Base-by-base conservation (phyloP, 129 eudicot genomes). In the Arctium lappa region DNA sequence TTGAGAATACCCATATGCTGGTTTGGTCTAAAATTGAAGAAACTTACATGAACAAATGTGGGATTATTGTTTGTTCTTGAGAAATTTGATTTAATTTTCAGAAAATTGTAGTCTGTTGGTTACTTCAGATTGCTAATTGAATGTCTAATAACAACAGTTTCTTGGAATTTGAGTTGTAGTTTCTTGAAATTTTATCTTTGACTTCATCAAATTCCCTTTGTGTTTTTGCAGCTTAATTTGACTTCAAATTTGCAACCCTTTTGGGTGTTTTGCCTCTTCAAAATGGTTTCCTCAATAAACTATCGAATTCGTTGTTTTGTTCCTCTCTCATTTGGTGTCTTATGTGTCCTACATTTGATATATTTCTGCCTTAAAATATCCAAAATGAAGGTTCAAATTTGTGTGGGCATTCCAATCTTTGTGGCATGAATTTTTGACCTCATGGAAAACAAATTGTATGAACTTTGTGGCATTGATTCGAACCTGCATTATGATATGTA, bases 1-100 rank as follows among this genome's bases (percentile, higher is more conserved):
- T 72, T 81, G 30, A 79, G 77, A 75, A 82, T 79, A 65, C 77
- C 79, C 78, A 72, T 77, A 76, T 44, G 75, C 71, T 87, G 38
- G 78, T 83, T 77, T 77, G 76, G 79, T 73, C 56, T 60, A 69
- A 76, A 79, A 74, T 18, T 34, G 42, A 73, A 50, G 71, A 48
- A 33, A 73, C 6, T 72, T 89, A 37, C 37, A 48, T 77, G 63
- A 69, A 68, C 33, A 87, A 6, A 38, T 78, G 74, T 36, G 18
- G 18, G n/a, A 22, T 38, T 78, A 66, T 65, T 65, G 74, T 33
- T 65, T 78, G n/a, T 32, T 48, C 42, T 48, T 48, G 12, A 65
- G 70, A 65, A 65, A 65, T 65, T 22, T 22, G 33, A 65, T 65
- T 65, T 65, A 65, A 8, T 22, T 65, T 65, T 6, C 2, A 22